Evolutionary conservation across 2,329 filamentous ascomycete species (phyloP), one percentile per base, ranked within the genome.

Genomic region (Herpotrichia juniperi): DNA sequence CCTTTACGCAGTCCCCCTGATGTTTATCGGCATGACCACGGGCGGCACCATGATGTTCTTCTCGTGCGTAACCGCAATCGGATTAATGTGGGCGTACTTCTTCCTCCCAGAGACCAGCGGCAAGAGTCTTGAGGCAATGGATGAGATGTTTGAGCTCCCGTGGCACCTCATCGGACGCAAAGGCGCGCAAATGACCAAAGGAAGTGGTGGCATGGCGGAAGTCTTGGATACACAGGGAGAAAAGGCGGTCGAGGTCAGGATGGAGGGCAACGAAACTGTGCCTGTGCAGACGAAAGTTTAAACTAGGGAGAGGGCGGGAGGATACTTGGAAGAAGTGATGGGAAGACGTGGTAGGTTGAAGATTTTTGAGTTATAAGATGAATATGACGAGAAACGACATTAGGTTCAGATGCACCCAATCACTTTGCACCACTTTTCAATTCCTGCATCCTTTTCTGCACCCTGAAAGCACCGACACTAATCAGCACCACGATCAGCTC

Each of bases 41-140:
- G 83, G 81, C 53, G 90, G 90, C 0, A 92, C 89, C 0, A 93
- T 93, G 77, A 87, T 88, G 82, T 89, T 87, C 75, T 93, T 92
- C 71, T 80, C 83, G 0, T 83, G 80, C 2, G 80, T 92, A 9
- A 92, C 89, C 0, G 58, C 88, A 1, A 39, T 91, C 4, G 89
- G 89, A 24, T 83, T 87, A 3, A 26, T 81, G 2, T 92, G 87
- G 87, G 88, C 88, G 3, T 89, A 81, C 79, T 82, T 90, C 72
- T 87, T 82, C 55, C 81, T 93, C 1, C 89, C 89, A 0, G 89
- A 92, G 78, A 90, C 87, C 0, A 82, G 83, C 0, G 88, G 88
- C 17, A 76, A 77, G 39, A 76, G 72, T 44, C 77, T 89, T 7
- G 87, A 89, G 76, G 84, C 79, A 58, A 90, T 92, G 83, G 87